Conservation (phyloP, 2,329 filamentous ascomycete genomes). For the Orbilia quercus region DNA sequence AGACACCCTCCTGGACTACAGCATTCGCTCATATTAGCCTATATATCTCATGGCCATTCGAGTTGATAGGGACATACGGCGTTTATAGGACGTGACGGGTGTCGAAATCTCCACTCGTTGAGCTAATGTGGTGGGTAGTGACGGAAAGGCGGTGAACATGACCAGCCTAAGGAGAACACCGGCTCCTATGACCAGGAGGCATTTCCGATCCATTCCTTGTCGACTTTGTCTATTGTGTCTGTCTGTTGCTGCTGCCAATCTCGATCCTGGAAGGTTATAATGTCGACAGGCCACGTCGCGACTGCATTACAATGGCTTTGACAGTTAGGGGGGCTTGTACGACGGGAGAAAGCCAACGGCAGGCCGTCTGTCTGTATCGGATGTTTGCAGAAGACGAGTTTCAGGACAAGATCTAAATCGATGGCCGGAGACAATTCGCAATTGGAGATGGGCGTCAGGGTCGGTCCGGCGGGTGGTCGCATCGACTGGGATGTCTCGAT, state of each 20-base stretch:
- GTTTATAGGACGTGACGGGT: constrained; percentile 96
- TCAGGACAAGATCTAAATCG: constrained; percentile 1
- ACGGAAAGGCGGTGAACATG: constrained; percentile 83
- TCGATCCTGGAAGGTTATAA: constrained; percentile 7
- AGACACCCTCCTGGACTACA: constrained; percentile 92
- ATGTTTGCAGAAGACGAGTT: constrained; percentile 16
- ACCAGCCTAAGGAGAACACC: constrained; percentile 82
- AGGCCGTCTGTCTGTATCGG: constrained; percentile 1
- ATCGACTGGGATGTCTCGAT: constrained; percentile 28
- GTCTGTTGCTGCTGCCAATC: constrained; percentile 3
- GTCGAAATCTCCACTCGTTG: constrained; percentile 96
- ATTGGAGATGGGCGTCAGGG: constrained; percentile 8
- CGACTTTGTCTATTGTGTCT: constrained; percentile 8
- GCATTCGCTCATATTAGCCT: constrained; percentile 41
- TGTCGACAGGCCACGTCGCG: constrained; percentile 39
- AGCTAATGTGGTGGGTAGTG: constrained; percentile 83
- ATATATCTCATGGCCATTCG: neutral
- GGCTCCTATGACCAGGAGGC: constrained; percentile 71
- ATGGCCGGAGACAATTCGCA: neutral
- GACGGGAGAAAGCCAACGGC: constrained; percentile 1
- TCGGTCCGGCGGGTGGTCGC: constrained; percentile 8
- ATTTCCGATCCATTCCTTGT: constrained; percentile 58
- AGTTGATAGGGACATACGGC: constrained; percentile 73
- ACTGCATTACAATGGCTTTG: constrained; percentile 25
- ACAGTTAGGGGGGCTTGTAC: constrained; percentile 21